Evolutionary conservation across 139 green algal species (phyloP), one percentile per base, ranked within the genome.

Genomic region (Chlorokybus atmophyticus): DNA sequence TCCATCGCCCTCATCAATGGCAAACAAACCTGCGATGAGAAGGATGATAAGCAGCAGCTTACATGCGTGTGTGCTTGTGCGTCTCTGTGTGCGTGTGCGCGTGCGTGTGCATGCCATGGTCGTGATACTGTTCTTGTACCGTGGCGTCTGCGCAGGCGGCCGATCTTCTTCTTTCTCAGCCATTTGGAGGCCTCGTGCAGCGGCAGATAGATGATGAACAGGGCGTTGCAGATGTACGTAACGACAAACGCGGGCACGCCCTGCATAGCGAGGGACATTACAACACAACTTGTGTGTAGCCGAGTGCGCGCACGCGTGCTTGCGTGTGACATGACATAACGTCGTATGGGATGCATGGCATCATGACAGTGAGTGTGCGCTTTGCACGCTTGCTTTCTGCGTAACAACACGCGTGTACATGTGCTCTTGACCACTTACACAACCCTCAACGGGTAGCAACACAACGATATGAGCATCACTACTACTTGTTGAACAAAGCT

Each of bases 191-290:
- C 26, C 17, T 66, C 70, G 35, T 80, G 67, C 3, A 93, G 7
- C 2, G 86, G 86, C 19, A 94, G 62, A 48, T 86, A 89, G 14
- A 93, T 17, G 1, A 82, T 68, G 67, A 95, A 95, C 2, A 94
- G 52, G 25, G 71, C 79, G 60, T 91, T 94, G 29, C 83, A 81
- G 7, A 94, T 77, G 69, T 87, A 94, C 0, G 86, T 92, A 1
- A 95, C 66, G 29, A 92, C 48, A 4, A 88, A 79, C 2, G 86
- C 76, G 17, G 78, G 52, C 10, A 90, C 49, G 10, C 85, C 83
- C 14, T 44, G 10, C 8, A 30, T 28, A 8, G 83, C 68, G 8
- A 85, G 44, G 31, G 53, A 58, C 31, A 85, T 61, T 0, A 92
- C 83, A 2, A 86, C 30, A 50, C 86, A 93, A 29, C 67, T 82